phyloP scores from a whole-genome alignment of 345 rosid genomes.

The Lepidium aucheri region DNA sequence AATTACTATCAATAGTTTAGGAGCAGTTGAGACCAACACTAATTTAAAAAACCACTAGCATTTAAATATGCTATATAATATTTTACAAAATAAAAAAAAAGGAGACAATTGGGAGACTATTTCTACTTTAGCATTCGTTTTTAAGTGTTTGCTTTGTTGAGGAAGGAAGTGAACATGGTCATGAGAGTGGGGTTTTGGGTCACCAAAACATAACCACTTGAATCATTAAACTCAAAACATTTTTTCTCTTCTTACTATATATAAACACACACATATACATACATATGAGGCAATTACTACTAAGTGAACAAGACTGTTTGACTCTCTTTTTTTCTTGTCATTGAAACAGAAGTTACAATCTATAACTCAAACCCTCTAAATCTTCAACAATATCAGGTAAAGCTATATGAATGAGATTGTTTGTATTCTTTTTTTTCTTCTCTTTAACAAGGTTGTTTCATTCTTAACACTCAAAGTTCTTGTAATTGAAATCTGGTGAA shows the following conservation, averaged over 20 bases:
- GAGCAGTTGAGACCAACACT: conserved; percentile 6
- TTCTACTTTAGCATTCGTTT: conserved; percentile 21
- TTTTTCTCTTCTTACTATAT: not conserved
- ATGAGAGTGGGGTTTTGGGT: conserved; percentile 27
- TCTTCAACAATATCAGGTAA: too few species aligned
- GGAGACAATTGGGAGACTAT: not conserved
- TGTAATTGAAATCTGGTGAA: too few species aligned
- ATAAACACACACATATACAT: not conserved
- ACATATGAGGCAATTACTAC: not conserved
- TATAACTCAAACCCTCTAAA: too few species aligned
- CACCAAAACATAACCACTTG: not conserved
- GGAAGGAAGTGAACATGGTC: conserved; percentile 28
- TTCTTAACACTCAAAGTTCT: not conserved
- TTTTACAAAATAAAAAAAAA: not conserved
- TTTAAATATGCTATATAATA: not conserved
- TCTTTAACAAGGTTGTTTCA: not conserved
- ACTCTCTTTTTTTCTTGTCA: too few species aligned
- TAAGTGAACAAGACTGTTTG: too few species aligned
- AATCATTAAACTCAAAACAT: not conserved
- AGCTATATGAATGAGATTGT: too few species aligned
- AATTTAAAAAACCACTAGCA: conserved; percentile 9
- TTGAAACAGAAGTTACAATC: too few species aligned
- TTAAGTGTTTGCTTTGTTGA: conserved; percentile 16
- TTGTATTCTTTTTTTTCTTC: too few species aligned
- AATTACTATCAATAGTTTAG: not conserved